Conservation (phyloP, 1,139 yeast genomes). For the Geotrichum phurueaensis region DNA sequence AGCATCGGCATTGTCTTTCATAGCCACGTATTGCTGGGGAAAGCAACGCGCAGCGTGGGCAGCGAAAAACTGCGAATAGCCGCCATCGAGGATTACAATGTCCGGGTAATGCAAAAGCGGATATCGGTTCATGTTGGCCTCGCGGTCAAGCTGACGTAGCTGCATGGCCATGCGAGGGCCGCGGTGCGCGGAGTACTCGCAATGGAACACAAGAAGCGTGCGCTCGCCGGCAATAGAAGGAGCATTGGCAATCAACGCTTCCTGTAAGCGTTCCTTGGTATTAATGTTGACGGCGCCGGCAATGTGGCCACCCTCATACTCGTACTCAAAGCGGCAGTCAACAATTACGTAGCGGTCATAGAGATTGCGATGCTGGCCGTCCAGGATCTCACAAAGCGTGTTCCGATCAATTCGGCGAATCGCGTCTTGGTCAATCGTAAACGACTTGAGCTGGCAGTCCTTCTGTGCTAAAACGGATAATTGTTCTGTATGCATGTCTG, state of each 20-base stretch:
- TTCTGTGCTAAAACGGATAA: conserved; percentile 1
- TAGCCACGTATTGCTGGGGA: conserved; percentile 77
- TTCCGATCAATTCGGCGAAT: conserved; percentile 69
- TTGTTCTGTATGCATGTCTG: conserved; percentile 7
- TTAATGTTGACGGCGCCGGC: conserved; percentile 74
- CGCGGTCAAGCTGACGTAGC: conserved; percentile 76
- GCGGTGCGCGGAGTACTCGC: conserved; percentile 87
- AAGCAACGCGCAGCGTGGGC: conserved; percentile 49
- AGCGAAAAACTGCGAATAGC: conserved; percentile 73
- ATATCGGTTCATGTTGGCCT: conserved; percentile 62
- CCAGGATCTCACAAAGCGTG: conserved; percentile 58
- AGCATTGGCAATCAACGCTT: conserved; percentile 28
- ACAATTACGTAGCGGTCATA: conserved; percentile 61
- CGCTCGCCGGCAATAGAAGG: conserved; percentile 28
- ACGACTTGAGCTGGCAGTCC: conserved; percentile 30
- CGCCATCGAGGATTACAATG: conserved; percentile 81
- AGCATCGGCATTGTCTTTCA: conserved; percentile 65
- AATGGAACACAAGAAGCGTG: conserved; percentile 71
- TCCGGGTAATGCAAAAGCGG: conserved; percentile 84
- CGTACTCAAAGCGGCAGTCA: conserved; percentile 94
- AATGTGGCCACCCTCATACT: conserved; percentile 88
- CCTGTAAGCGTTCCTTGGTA: conserved; percentile 61
- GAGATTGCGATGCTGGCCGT: conserved; percentile 47
- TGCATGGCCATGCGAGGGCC: conserved; percentile 92
- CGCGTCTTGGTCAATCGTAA: conserved; percentile 50